Conservation (phyloP, 768 basidiomycete genomes). For the Leccinum arenicola region DNA sequence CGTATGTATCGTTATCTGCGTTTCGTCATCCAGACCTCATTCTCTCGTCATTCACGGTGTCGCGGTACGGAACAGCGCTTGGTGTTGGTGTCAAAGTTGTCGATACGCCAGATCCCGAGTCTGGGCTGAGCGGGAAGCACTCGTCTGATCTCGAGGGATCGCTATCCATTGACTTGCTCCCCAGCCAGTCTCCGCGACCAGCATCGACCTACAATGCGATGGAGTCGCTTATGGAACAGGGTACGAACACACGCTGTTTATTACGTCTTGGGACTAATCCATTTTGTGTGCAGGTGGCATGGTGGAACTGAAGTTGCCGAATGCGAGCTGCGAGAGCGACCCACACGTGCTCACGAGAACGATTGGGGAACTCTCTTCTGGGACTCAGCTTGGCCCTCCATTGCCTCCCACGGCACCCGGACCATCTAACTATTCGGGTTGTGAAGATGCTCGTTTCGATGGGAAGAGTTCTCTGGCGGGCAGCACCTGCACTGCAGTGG, state of each 20-base stretch:
- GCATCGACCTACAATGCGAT: slow-evolving; percentile 39
- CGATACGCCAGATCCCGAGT: slow-evolving; percentile 25
- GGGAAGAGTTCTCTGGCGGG: slow-evolving; percentile 1
- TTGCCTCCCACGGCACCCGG: slow-evolving; percentile 11
- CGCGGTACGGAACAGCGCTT: slow-evolving; percentile 40
- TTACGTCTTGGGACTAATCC: not conserved
- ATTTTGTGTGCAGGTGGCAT: slow-evolving; percentile 43
- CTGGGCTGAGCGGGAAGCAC: slow-evolving; percentile 20
- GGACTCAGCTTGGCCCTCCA: slow-evolving; percentile 30
- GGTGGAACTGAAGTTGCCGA: slow-evolving; percentile 52
- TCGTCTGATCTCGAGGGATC: slow-evolving; percentile 25
- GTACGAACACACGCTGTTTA: slow-evolving; percentile 23
- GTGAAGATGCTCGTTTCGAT: not conserved
- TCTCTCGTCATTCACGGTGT: slow-evolving; percentile 6
- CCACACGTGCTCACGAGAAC: slow-evolving; percentile 40
- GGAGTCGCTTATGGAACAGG: slow-evolving; percentile 68
- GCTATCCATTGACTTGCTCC: slow-evolving; percentile 25
- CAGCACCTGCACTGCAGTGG: slow-evolving; percentile 3
- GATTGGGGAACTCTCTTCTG: slow-evolving; percentile 41
- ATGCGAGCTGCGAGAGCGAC: slow-evolving; percentile 30
- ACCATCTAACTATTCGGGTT: not conserved
- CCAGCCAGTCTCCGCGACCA: slow-evolving; percentile 10
- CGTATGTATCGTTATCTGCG: slow-evolving; percentile 36
- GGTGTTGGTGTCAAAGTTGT: slow-evolving; percentile 62
- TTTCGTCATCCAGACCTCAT: slow-evolving; percentile 12